Percentiles rank a stretch among this genome's conserved stretches.
Conservation (phyloP, 192 early-diverging fungal species). For the Backusella liffmaniae region DNA sequence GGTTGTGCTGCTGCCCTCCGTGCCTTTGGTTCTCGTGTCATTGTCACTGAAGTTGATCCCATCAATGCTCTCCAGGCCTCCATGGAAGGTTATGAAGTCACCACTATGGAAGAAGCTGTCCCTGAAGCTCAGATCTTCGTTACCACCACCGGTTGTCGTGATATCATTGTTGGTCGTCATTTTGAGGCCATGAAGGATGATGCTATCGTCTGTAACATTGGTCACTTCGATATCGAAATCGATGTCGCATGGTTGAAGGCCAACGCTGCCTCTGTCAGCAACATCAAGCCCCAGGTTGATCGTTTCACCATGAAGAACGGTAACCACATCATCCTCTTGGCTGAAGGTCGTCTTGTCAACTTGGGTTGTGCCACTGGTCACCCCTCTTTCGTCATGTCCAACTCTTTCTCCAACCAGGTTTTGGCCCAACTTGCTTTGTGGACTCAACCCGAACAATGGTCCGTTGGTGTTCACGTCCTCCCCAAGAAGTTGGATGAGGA, state of each 20-base stretch:
- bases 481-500: constrained; percentile 99
- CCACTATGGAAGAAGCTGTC: constrained; percentile 97
- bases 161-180: constrained; percentile 95
- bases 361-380: constrained; percentile 98
- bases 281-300: constrained; percentile 99
- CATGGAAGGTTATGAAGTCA: constrained; percentile 99
- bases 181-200: constrained; percentile 96
- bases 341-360: constrained; percentile 99
- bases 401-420: constrained; percentile 99
- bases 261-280: constrained; percentile 83
- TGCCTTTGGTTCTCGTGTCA: constrained; percentile 97
- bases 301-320: constrained; percentile 90
- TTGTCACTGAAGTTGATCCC: constrained; percentile 98
- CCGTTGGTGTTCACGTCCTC: constrained; percentile 96
- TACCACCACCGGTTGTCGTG: constrained; percentile 98
- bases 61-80: constrained; percentile 99
- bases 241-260: constrained; percentile 98
- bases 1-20: constrained; percentile 96
- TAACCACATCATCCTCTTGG: constrained; percentile 94
- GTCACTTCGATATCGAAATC: constrained; percentile 99
- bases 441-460: constrained; percentile 84
- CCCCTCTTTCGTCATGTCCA: constrained; percentile 99
- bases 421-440: constrained; percentile 98
- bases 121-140: constrained; percentile 95
- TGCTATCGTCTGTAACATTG: constrained; percentile 99